Evolutionary conservation across 1,139 yeast species (phyloP), one percentile per base, ranked within the genome.

Genomic region (Pichia terricola): DNA sequence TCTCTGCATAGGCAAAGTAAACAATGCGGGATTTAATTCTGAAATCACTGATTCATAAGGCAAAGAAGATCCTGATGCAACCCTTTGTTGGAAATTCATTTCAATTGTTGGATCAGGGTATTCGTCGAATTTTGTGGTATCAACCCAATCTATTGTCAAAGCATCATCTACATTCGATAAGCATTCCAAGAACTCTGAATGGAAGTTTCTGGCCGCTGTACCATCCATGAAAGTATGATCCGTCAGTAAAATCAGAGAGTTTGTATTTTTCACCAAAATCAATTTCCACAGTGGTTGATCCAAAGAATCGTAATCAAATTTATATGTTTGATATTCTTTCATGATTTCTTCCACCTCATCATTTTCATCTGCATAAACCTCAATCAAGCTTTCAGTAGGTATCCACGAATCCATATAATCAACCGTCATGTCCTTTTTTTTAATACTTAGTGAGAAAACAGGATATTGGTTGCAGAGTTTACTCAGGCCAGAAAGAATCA

Each of bases 161-260:
- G 6, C 27, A 4, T 35, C 22, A 4, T 16, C 38, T 26, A 27
- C 26, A 28, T 37, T 16, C 5, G 4, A 22, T 11, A 4, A 3
- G 2, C 31, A 22, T 11, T 44, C 35, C 10, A 38, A 34, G 28
- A 46, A 38, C 3, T 35, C 37, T 4, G n/a, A 27, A 41, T 66
- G 71, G 51, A 70, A 68, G 34, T 54, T 52, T 8, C 56, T 54
- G 1, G 62, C 69, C 2, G 69, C 54, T n/a, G 56, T 57, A 3
- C 74, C 75, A 49, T 70, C 74, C 33, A 61, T 60, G 16, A 64
- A 51, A 0, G 61, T 41, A 50, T 70, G 75, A 47, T 68, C 68
- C 41, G 61, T 59, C 11, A 55, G 51, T 33, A 64, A 61, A 2
- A 65, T 51, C 8, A 68, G 35, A 28, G 49, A 44, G 8, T 41